Conservation (phyloP, 306 rosid genomes). For the Cucurbita moschata region DNA sequence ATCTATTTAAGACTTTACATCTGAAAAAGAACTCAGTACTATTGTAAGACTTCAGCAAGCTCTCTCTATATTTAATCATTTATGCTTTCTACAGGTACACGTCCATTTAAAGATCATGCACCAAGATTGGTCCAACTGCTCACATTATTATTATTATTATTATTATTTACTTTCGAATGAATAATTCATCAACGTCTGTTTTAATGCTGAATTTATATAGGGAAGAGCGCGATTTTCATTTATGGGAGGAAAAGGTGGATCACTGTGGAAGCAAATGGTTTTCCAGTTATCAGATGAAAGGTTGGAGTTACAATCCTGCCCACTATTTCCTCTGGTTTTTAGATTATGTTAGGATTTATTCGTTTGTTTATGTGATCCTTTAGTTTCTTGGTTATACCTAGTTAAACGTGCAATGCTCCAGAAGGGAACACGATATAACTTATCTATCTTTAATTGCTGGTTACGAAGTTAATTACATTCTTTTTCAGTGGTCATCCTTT, state of each 20-base stretch:
- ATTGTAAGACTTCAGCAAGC: neutral
- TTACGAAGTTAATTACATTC: slow-evolving; percentile 1
- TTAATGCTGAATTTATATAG: slow-evolving; percentile 22
- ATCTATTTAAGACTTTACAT: neutral
- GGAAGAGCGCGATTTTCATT: slow-evolving; percentile 91
- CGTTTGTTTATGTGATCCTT: neutral
- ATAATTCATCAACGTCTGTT: neutral
- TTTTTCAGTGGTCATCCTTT: slow-evolving; percentile 38
- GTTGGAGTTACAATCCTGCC: slow-evolving; percentile 19
- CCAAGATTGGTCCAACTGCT: neutral
- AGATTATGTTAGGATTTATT: neutral
- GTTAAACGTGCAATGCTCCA: neutral
- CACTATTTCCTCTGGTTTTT: neutral
- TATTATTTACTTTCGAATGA: neutral
- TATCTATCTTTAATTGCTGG: neutral
- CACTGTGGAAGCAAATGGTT: slow-evolving; percentile 83
- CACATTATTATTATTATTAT: neutral
- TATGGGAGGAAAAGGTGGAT: slow-evolving; percentile 92
- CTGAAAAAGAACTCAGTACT: neutral
- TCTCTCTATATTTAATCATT: neutral
- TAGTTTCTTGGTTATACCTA: neutral
- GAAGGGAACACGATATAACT: neutral
- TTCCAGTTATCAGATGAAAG: slow-evolving; percentile 63
- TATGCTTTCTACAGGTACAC: neutral
- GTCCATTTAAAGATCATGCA: neutral